A percentile compares a stretch with the other conserved stretches of the same genome.
These are phyloP conservation scores for Ulmus americana DNA, from an alignment of 331 rosid species.

Conservation along the genomic window DNA sequence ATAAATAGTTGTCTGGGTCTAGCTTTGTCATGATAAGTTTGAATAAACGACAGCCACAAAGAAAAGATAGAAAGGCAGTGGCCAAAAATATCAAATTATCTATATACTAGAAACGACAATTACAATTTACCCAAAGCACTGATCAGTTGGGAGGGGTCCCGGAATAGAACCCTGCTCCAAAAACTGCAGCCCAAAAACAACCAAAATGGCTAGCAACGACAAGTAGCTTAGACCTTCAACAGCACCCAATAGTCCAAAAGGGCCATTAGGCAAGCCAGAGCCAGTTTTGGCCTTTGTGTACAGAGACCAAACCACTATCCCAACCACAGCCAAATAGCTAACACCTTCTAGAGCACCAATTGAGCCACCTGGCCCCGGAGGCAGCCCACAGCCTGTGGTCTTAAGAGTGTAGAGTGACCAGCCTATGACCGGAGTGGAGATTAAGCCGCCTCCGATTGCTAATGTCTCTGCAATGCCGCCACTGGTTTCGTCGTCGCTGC, in stretches of 20 bases:
- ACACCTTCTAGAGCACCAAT: slow-evolving; percentile 85
- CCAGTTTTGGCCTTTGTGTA: slow-evolving; percentile 79
- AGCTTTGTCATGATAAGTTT: too few species aligned
- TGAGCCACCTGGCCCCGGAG: slow-evolving; percentile 88
- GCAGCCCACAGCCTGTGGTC: slow-evolving; percentile 86
- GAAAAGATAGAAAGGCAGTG: slow-evolving; percentile 21
- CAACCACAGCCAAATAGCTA: slow-evolving; percentile 67
- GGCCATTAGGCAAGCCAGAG: slow-evolving; percentile 80
- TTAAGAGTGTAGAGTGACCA: slow-evolving; percentile 92
- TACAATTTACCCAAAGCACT: slow-evolving; percentile 64
- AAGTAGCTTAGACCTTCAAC: slow-evolving; percentile 75
- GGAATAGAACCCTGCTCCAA: slow-evolving; percentile 71
- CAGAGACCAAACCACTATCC: slow-evolving; percentile 74
- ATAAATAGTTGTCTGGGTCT: too few species aligned
- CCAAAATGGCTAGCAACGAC: slow-evolving; percentile 51
- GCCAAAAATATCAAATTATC: slow-evolving; percentile 23
- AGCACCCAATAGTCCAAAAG: slow-evolving; percentile 75
- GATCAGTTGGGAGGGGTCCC: slow-evolving; percentile 87
- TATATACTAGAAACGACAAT: background rate
- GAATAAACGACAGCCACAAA: slow-evolving; percentile 26
- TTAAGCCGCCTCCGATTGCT: slow-evolving; percentile 64
- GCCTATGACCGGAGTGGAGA: slow-evolving; percentile 68
- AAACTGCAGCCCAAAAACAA: slow-evolving; percentile 76
- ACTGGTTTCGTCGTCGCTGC: slow-evolving; percentile 34
- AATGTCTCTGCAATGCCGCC: slow-evolving; percentile 41